Conservation (phyloP, 257 asterid genomes). For the Fraxinus excelsior region DNA sequence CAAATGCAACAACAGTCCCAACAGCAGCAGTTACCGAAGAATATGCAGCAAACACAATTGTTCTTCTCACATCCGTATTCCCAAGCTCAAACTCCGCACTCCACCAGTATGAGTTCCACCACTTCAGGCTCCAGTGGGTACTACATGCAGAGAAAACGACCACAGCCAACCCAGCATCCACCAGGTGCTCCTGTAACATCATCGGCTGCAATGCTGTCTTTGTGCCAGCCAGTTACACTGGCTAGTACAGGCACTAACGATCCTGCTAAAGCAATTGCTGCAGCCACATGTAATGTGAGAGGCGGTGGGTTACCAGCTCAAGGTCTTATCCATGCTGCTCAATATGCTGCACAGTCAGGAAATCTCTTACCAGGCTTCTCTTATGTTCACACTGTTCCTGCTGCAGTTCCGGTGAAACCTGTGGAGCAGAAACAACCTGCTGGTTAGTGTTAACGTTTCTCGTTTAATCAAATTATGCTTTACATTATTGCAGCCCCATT, state of each 20-base stretch:
- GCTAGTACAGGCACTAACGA: constrained; percentile 59
- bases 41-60: constrained; percentile 62
- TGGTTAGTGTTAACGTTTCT: constrained; percentile 46
- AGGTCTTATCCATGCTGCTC: constrained; percentile 56
- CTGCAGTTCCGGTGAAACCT: constrained; percentile 79
- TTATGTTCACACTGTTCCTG: constrained; percentile 62
- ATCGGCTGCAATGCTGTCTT: constrained; percentile 52
- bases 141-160: constrained; percentile 57
- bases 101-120: constrained; percentile 39
- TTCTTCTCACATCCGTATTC: constrained; percentile 63
- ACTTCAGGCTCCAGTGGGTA: constrained; percentile 51
- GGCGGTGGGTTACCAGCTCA: constrained; percentile 57
- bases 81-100: constrained; percentile 59
- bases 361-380: constrained; percentile 63
- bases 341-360: constrained; percentile 57
- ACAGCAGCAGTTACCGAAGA: constrained; percentile 48
- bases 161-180: constrained; percentile 52
- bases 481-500: constrained; percentile 10
- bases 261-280: constrained; percentile 89
- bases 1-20: constrained; percentile 54
- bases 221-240: constrained; percentile 45
- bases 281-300: constrained; percentile 69
- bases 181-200: constrained; percentile 42
- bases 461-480: background rate
- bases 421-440: constrained; percentile 87